These are phyloP conservation scores for Pythium guiyangense DNA, from an alignment of 352 stramenopile species.

Conservation along the genomic window DNA sequence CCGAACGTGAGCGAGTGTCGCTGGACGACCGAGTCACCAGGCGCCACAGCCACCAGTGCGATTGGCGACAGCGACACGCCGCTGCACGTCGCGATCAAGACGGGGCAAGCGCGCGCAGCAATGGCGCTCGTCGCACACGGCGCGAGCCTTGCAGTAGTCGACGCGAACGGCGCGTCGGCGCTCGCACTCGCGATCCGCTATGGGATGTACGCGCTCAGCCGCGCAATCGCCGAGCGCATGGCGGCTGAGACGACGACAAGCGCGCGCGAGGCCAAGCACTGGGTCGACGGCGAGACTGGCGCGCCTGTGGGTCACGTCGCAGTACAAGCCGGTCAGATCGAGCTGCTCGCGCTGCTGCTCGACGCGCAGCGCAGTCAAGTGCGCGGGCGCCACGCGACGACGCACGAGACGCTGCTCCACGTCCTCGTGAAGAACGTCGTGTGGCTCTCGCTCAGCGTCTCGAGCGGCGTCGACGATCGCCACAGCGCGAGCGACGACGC, in stretches of 20 bases:
- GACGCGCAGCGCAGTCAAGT: conserved; percentile 26
- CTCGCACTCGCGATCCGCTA: conserved; percentile 51
- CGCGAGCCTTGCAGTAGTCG: conserved; percentile 34
- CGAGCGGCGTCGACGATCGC: neutral
- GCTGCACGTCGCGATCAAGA: conserved; percentile 61
- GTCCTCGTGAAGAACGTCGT: conserved; percentile 38
- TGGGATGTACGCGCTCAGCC: conserved; percentile 51
- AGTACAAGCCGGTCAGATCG: conserved; percentile 50
- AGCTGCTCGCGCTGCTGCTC: conserved; percentile 51
- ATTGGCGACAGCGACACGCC: conserved; percentile 31
- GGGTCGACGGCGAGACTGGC: conserved; percentile 48
- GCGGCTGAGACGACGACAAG: neutral
- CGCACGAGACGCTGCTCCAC: conserved; percentile 35
- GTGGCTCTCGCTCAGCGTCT: conserved; percentile 25
- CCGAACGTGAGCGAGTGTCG: conserved; percentile 18
- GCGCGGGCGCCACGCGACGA: conserved; percentile 14
- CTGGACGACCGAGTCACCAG: conserved; percentile 12
- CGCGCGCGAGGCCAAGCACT: conserved; percentile 13
- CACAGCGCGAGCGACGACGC: neutral
- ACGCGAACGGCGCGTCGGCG: conserved; percentile 30
- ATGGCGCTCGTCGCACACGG: conserved; percentile 40
- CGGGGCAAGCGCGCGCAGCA: conserved; percentile 36
- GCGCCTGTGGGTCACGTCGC: conserved; percentile 39
- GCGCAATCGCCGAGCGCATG: conserved; percentile 14
- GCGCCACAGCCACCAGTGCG: neutral